These are phyloP conservation scores for Cadophora luteo-olivacea DNA, from an alignment of 2,329 filamentous ascomycete species.

Conservation along the genomic window DNA sequence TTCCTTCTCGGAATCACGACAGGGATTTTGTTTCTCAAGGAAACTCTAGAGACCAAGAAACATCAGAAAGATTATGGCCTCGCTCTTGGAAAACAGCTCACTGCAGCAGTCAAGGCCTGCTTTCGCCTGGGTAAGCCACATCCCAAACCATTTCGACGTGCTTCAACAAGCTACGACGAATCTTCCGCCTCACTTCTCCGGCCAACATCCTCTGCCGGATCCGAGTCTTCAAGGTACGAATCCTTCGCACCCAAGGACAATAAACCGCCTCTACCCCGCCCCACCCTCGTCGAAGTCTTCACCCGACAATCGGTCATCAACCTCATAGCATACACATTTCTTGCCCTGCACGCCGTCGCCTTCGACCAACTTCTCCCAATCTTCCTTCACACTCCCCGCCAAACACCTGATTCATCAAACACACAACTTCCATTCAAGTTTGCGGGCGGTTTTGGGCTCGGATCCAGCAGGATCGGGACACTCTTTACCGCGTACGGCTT, in stretches of 20 bases:
- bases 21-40: slow-evolving; percentile 81
- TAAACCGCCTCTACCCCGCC: slow-evolving; percentile 43
- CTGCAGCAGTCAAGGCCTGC: slow-evolving; percentile 43
- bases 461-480: slow-evolving; percentile 78
- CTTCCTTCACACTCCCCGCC: slow-evolving; percentile 78
- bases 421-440: slow-evolving; percentile 80
- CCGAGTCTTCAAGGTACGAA: slow-evolving; percentile 38
- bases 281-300: slow-evolving; percentile 69
- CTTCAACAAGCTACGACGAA: slow-evolving; percentile 60
- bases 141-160: slow-evolving; percentile 40
- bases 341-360: slow-evolving; percentile 82
- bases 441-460: slow-evolving; percentile 77
- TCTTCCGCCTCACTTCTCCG: slow-evolving; percentile 62
- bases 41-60: slow-evolving; percentile 79
- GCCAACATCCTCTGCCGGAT: slow-evolving; percentile 39
- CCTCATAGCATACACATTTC: slow-evolving; percentile 77
- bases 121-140: slow-evolving; percentile 27
- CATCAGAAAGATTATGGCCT: slow-evolving; percentile 77
- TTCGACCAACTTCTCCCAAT: slow-evolving; percentile 90
- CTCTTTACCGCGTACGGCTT: slow-evolving; percentile 87
- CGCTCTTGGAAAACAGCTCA: slow-evolving; percentile 71
- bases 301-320: slow-evolving; percentile 77
- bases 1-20: slow-evolving; percentile 79
- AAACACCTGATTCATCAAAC: slow-evolving; percentile 60
- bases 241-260: slow-evolving; percentile 37